phyloP scores from a whole-genome alignment of 306 rosid genomes.

The Quercus cerris region DNA sequence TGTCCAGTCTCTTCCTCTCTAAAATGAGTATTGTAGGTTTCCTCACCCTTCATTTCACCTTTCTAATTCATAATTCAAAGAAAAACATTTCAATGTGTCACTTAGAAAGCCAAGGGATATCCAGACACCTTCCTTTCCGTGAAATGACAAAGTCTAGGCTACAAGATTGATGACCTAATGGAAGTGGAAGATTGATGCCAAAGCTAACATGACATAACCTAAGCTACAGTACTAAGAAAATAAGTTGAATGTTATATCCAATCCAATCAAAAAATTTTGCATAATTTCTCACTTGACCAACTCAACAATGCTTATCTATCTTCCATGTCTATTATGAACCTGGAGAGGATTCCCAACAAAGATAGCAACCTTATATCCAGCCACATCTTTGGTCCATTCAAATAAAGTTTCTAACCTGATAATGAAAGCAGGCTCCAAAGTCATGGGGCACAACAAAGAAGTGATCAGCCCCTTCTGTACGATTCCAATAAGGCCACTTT shows the following conservation, averaged over 20 bases:
- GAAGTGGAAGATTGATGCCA: not conserved
- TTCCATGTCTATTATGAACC: not conserved
- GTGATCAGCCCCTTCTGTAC: constrained; percentile 96
- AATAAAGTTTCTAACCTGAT: constrained; percentile 53
- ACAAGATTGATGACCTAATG: no score
- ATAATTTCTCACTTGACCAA: not conserved
- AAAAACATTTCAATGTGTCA: not conserved
- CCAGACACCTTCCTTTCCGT: not conserved
- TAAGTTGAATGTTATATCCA: not conserved
- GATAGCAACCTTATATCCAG: not conserved
- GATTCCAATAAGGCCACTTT: constrained; percentile 96
- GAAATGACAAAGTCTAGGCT: not conserved
- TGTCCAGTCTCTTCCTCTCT: not conserved
- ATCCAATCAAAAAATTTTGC: not conserved
- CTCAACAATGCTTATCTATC: not conserved
- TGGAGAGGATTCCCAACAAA: not conserved
- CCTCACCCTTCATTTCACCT: not conserved
- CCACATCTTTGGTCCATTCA: not conserved
- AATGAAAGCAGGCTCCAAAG: constrained; percentile 97
- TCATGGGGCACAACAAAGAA: constrained; percentile 96
- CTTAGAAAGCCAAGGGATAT: not conserved
- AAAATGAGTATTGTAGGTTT: not conserved
- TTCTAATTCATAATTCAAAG: not conserved
- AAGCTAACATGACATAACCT: not conserved
- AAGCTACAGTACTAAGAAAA: not conserved